Conservation (phyloP, 768 basidiomycete species). For the Rubroboletus pulcherrimus region DNA sequence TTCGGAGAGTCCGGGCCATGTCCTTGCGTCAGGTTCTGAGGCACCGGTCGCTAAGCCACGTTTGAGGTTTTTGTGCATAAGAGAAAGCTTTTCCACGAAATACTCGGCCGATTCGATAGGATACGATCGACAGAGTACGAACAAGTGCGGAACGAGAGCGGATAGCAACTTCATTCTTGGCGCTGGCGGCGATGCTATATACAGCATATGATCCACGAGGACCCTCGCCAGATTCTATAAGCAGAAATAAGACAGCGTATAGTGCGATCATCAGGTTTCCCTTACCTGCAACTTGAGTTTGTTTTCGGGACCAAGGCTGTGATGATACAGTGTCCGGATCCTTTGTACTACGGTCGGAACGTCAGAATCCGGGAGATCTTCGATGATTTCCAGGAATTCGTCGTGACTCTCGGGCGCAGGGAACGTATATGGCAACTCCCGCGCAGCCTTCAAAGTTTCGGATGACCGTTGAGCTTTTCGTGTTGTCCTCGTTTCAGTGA, state of each 20-base stretch:
- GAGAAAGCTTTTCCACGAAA: conserved; percentile 74
- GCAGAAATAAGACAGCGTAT: background rate
- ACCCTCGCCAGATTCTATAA: conserved; percentile 66
- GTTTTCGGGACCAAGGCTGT: conserved; percentile 88
- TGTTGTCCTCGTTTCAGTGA: conserved; percentile 37
- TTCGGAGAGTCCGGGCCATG: conserved; percentile 87
- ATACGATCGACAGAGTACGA: conserved; percentile 73
- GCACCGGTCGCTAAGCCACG: conserved; percentile 75
- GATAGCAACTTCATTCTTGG: conserved; percentile 61
- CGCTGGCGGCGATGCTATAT: conserved; percentile 60
- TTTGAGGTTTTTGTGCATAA: conserved; percentile 94
- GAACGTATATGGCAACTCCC: conserved; percentile 90
- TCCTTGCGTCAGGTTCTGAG: conserved; percentile 57
- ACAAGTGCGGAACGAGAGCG: conserved; percentile 72
- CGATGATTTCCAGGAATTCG: conserved; percentile 82
- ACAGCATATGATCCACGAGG: conserved; percentile 84
- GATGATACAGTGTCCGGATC: conserved; percentile 87
- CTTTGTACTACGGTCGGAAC: conserved; percentile 81
- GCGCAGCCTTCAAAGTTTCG: conserved; percentile 28
- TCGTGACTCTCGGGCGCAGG: conserved; percentile 83
- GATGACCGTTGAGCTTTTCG: conserved; percentile 35
- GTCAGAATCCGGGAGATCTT: conserved; percentile 66
- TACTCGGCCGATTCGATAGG: conserved; percentile 74
- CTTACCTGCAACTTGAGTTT: conserved; percentile 87
- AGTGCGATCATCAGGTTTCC: background rate